phyloP scores from a whole-genome alignment of 352 stramenopile species.

The Aphanomyces cochlioides region DNA sequence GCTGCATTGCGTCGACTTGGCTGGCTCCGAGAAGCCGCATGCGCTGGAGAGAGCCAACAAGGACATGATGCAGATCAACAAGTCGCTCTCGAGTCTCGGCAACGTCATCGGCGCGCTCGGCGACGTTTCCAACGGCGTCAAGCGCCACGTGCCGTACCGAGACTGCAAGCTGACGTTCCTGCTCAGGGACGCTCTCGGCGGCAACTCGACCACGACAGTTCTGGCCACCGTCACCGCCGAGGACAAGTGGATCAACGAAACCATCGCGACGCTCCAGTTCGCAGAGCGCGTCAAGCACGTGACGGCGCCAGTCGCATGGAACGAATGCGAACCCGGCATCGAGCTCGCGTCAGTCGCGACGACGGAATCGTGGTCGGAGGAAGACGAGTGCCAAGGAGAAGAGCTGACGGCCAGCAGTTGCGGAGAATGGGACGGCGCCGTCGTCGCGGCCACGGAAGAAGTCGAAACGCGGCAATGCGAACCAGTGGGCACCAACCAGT shows the following conservation, averaged over 20 bases:
- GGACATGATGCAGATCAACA: slow-evolving; percentile 87
- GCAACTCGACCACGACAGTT: slow-evolving; percentile 80
- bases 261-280: slow-evolving; percentile 83
- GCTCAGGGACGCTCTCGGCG: slow-evolving; percentile 74
- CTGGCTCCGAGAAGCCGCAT: slow-evolving; percentile 80
- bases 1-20: slow-evolving; percentile 73
- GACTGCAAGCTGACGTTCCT: slow-evolving; percentile 85
- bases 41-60: slow-evolving; percentile 57
- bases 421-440: neutral
- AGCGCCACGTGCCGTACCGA: slow-evolving; percentile 77
- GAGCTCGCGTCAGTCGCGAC: neutral
- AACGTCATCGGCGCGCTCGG: slow-evolving; percentile 90
- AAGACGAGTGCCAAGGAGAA: neutral
- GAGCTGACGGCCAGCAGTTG: neutral
- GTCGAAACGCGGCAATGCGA: neutral
- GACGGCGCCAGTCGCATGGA: neutral
- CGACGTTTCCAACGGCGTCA: slow-evolving; percentile 68
- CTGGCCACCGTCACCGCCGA: slow-evolving; percentile 74
- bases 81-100: slow-evolving; percentile 81
- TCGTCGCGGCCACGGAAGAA: neutral
- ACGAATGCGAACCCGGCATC: neutral
- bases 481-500: neutral
- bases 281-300: slow-evolving; percentile 84
- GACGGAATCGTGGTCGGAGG: neutral
- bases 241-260: slow-evolving; percentile 83